A percentile compares a stretch with the other conserved stretches of the same genome.
These are phyloP conservation scores for Verticillium dahliae DNA, from an alignment of 2,329 filamentous ascomycete species.

Conservation along the genomic window DNA sequence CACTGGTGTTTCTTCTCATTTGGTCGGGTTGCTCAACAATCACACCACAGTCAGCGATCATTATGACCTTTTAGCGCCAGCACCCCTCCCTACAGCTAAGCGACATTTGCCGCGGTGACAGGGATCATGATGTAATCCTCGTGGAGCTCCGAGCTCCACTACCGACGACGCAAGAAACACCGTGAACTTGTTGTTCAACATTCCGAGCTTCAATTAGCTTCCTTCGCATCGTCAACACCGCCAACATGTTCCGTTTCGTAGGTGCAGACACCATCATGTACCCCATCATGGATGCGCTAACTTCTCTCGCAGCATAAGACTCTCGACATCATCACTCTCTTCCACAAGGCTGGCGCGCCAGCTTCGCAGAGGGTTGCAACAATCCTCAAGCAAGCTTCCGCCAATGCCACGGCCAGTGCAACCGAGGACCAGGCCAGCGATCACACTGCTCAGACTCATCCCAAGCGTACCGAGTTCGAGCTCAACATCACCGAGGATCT, in stretches of 20 bases:
- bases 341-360: constrained; percentile 74
- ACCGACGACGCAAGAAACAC: constrained; percentile 7
- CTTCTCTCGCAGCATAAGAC: constrained; percentile 56
- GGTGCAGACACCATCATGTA: constrained; percentile 15
- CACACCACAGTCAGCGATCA: background rate
- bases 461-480: constrained; percentile 63
- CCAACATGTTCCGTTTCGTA: constrained; percentile 42
- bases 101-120: background rate
- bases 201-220: background rate
- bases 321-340: constrained; percentile 89
- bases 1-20: background rate
- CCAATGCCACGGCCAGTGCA: constrained; percentile 58
- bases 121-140: constrained; percentile 10
- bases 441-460: constrained; percentile 51
- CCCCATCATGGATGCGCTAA: constrained; percentile 11
- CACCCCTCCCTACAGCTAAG: background rate
- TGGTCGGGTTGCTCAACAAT: background rate
- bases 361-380: constrained; percentile 68
- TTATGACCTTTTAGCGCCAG: background rate
- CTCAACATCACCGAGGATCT: constrained; percentile 74
- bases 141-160: constrained; percentile 11
- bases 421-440: constrained; percentile 70
- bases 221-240: background rate
- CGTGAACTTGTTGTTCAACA: background rate
- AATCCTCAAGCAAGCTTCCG: constrained; percentile 74